Percentiles rank a stretch among this genome's conserved stretches.
phyloP scores from a whole-genome alignment of 305 asterid species.

The Rubia balearica region DNA sequence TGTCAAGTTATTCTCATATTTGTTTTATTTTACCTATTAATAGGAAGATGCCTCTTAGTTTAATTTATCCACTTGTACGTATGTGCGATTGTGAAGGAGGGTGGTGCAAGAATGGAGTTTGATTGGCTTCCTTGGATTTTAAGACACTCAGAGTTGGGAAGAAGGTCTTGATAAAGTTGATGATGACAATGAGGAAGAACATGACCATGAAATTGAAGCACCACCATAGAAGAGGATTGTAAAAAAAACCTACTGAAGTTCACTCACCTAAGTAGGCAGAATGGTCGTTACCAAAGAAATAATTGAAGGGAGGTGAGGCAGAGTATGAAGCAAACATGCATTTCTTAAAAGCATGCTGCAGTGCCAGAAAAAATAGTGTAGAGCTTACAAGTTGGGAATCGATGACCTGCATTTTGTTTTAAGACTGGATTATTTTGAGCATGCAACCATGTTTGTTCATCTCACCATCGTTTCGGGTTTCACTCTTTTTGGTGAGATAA shows the following conservation, averaged over 20 bases:
- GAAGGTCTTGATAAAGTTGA: constrained; percentile 38
- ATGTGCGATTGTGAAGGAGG: neutral
- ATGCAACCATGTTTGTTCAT: constrained; percentile 65
- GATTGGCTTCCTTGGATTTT: constrained; percentile 11
- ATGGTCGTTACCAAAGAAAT: too few relatives aligned
- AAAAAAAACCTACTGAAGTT: constrained; percentile 34
- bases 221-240: constrained; percentile 33
- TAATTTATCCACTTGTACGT: too few relatives aligned
- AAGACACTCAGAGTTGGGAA: constrained; percentile 47
- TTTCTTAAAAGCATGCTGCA: too few relatives aligned
- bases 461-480: constrained; percentile 49
- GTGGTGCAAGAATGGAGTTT: neutral
- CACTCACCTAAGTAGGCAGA: too few relatives aligned
- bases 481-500: constrained; percentile 45
- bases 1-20: too few relatives aligned
- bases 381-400: too few relatives aligned
- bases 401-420: constrained; percentile 35
- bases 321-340: too few relatives aligned
- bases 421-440: constrained; percentile 54
- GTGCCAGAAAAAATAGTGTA: too few relatives aligned
- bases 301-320: too few relatives aligned
- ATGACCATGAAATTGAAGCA: constrained; percentile 33
- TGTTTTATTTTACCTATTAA: too few relatives aligned
- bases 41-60: neutral
- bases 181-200: constrained; percentile 29